phyloP scores from a whole-genome alignment of 192 early-diverging fungal species.

The Coemansia aciculifera region DNA sequence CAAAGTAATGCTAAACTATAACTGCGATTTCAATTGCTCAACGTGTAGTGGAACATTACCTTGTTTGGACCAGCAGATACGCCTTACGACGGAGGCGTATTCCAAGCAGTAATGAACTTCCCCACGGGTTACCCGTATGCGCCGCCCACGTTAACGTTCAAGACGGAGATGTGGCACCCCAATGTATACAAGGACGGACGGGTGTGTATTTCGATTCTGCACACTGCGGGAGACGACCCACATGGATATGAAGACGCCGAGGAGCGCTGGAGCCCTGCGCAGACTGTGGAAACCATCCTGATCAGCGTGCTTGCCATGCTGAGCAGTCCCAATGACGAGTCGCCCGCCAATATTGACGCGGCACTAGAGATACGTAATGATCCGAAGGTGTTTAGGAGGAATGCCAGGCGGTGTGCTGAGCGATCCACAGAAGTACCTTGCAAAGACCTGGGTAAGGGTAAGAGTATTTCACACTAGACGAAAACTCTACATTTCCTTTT shows the following conservation, averaged over 20 bases:
- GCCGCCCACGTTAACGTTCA: slow-evolving; percentile 89
- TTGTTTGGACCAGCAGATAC: slow-evolving; percentile 88
- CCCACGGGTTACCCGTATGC: slow-evolving; percentile 77
- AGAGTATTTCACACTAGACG: slow-evolving; percentile 6
- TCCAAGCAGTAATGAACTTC: slow-evolving; percentile 78
- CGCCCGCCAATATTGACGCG: slow-evolving; percentile 92
- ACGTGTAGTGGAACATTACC: slow-evolving; percentile 80
- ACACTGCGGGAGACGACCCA: slow-evolving; percentile 81
- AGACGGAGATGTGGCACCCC: slow-evolving; percentile 90
- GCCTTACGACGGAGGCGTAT: slow-evolving; percentile 92
- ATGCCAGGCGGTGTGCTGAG: slow-evolving; percentile 64
- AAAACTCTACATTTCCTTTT: neutral
- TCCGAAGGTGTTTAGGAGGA: slow-evolving; percentile 70
- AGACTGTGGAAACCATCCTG: slow-evolving; percentile 92
- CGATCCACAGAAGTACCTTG: slow-evolving; percentile 35
- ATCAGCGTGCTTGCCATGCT: slow-evolving; percentile 92
- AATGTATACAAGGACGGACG: slow-evolving; percentile 89
- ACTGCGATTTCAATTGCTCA: neutral
- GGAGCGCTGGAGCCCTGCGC: slow-evolving; percentile 95
- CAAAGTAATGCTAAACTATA: neutral
- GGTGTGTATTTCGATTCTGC: slow-evolving; percentile 96
- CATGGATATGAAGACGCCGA: slow-evolving; percentile 87
- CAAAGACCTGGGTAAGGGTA: neutral
- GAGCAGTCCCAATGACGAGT: slow-evolving; percentile 89
- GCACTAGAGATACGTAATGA: slow-evolving; percentile 84